Evolutionary conservation across 148 eudicot species (phyloP).

Genomic region (Vaccinium corymbosum): DNA sequence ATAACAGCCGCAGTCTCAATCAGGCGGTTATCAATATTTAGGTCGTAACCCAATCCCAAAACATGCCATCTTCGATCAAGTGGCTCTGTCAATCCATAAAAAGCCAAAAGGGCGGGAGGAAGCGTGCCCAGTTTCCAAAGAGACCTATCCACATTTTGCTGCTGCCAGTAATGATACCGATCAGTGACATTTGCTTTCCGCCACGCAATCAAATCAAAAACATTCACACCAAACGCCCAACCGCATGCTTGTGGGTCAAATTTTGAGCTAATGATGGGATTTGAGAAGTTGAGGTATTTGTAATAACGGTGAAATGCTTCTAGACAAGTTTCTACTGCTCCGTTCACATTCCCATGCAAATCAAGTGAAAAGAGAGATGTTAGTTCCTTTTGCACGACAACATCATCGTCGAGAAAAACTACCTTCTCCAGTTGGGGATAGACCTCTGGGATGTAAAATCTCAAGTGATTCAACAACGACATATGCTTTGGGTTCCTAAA

Average conservation of each 20-base stretch:
- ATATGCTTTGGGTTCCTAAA: constrained; percentile 52
- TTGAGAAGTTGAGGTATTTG: constrained; percentile 73
- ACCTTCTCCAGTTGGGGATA: constrained; percentile 74
- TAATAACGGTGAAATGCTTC: constrained; percentile 72
- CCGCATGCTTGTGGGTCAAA: constrained; percentile 86
- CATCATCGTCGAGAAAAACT: constrained; percentile 75
- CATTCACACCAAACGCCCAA: constrained; percentile 84
- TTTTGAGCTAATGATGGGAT: constrained; percentile 60
- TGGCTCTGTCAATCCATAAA: constrained; percentile 75
- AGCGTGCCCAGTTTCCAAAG: constrained; percentile 79
- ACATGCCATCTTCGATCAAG: constrained; percentile 90
- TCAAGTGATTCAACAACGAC: constrained; percentile 62
- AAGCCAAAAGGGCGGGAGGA: constrained; percentile 70
- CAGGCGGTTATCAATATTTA: constrained; percentile 61
- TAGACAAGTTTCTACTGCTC: constrained; percentile 85
- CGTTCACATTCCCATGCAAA: constrained; percentile 76
- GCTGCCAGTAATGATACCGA: constrained; percentile 63
- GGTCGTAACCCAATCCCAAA: constrained; percentile 68
- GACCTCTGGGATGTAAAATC: constrained; percentile 70
- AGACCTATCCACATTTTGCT: constrained; percentile 49
- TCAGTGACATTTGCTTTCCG: constrained; percentile 59
- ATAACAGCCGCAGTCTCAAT: constrained; percentile 75
- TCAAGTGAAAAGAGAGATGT: constrained; percentile 68
- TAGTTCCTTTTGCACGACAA: constrained; percentile 71
- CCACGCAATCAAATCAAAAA: constrained; percentile 75